Evolutionary conservation across 129 eudicot genomes (phyloP), one percentile per base, ranked within the genome.

Genomic region (Pseudognaphalium luteoalbum): DNA sequence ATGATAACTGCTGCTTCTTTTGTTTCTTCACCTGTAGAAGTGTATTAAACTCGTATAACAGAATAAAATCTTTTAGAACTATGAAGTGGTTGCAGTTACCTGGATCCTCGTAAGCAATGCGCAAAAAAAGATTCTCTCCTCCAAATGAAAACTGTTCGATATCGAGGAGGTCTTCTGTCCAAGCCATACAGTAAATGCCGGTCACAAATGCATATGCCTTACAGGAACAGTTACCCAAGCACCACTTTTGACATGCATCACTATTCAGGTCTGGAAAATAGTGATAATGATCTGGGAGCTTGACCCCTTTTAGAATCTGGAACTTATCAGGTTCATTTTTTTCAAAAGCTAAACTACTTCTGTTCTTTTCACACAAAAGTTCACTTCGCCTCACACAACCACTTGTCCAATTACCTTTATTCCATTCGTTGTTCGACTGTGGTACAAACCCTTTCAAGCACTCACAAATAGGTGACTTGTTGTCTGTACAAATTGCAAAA

Each of bases 161-260:
- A 51, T 51, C 58, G 6, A 51, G 1, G 17, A 51, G 58, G 20
- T 51, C 58, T 51, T 51, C 21, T 51, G 21, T 51, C 58, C 58
- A 51, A 51, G 58, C 20, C 58, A 51, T 2, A 51, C 58, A 51
- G 20, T 51, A 1, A 25, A 25, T 61, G 37, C 37, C 66, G 82
- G 80, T 25, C 66, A 64, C 75, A 41, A 50, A 73, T 8, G 89
- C 61, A 85, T 82, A 85, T n/a, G 84, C 86, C 25, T 50, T 32
- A 56, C 89, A 85, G 7, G 86, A 82, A 56, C 86, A 82, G 68
- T 71, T 85, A 20, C 17, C 59, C 67, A 78, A 70, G 79, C 91
- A 86, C 76, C 11, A 12, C 6, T 21, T 11, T 3, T 30, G 59
- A 59, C 86, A 83, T 12, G 17, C 76, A 19, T 50, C 6, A 3